These are phyloP conservation scores for Apostasia shenzhenica DNA, from an alignment of 106 monocot species.

Conservation along the genomic window DNA sequence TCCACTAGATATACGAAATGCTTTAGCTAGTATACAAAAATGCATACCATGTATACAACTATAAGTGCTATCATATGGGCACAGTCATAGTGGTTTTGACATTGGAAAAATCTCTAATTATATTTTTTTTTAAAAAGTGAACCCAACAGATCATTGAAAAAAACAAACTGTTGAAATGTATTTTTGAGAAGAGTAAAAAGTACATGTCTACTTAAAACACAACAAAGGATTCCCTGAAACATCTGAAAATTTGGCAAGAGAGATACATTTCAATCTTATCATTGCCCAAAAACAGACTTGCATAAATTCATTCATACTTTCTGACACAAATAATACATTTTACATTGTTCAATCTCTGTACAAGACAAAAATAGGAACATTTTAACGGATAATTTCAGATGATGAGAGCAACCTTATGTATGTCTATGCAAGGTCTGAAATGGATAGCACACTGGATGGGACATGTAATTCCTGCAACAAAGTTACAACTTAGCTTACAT, in stretches of 20 bases:
- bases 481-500: not conserved
- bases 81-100: too few relatives aligned
- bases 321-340: not conserved
- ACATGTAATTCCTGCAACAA: not conserved
- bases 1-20: too few relatives aligned
- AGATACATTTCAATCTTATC: not conserved
- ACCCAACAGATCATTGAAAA: too few relatives aligned
- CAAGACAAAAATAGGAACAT: not conserved
- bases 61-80: too few relatives aligned
- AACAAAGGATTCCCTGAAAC: too few relatives aligned
- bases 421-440: slow-evolving; percentile 50
- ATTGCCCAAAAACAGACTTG: not conserved
- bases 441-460: slow-evolving; percentile 24
- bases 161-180: too few relatives aligned
- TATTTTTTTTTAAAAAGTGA: too few relatives aligned
- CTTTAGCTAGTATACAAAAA: too few relatives aligned
- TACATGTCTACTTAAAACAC: too few relatives aligned
- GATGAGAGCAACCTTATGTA: slow-evolving; percentile 35
- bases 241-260: not conserved
- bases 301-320: not conserved
- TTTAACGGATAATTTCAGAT: not conserved
- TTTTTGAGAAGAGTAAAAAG: too few relatives aligned
- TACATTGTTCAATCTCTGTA: not conserved
- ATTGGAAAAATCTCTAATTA: too few relatives aligned
- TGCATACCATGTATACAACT: too few relatives aligned